Evolutionary conservation across 768 basidiomycete species (phyloP).

Genomic region (Mycena chlorophos): DNA sequence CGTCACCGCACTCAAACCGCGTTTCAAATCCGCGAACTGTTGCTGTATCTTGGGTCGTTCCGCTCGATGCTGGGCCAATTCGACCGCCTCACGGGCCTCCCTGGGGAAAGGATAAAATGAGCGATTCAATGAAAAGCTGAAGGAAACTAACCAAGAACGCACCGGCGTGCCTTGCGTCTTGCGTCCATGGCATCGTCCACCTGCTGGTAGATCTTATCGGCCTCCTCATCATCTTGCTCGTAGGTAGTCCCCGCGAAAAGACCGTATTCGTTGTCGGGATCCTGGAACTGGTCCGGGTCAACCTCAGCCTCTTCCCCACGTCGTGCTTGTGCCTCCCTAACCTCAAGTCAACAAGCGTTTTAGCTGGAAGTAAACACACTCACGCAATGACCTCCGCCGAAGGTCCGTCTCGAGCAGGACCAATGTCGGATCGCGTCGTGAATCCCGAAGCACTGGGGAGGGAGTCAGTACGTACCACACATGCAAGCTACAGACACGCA

Average conservation of each 20-base stretch:
- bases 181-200: conserved; percentile 92
- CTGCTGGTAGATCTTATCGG: conserved; percentile 90
- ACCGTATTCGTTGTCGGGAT: conserved; percentile 96
- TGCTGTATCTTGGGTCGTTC: conserved; percentile 94
- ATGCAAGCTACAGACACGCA: conserved; percentile 37
- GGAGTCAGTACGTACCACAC: conserved; percentile 5
- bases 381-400: conserved; percentile 89
- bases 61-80: conserved; percentile 73
- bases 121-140: conserved; percentile 28
- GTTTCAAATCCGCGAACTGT: conserved; percentile 94
- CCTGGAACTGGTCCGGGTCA: conserved; percentile 90
- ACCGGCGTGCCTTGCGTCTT: conserved; percentile 77
- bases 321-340: conserved; percentile 80
- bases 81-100: conserved; percentile 47
- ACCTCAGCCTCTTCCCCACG: conserved; percentile 87
- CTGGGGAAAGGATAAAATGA: conserved; percentile 25
- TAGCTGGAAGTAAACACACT: conserved; percentile 29
- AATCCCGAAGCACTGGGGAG: conserved; percentile 85
- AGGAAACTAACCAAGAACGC: conserved; percentile 48
- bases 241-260: conserved; percentile 95
- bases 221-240: conserved; percentile 97
- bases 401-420: conserved; percentile 93
- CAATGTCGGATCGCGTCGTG: conserved; percentile 97
- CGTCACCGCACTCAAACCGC: conserved; percentile 80
- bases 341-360: conserved; percentile 1